Evolutionary conservation across 2,329 filamentous ascomycete species (phyloP), one percentile per base, ranked within the genome.

Genomic region (Diplodia seriata): DNA sequence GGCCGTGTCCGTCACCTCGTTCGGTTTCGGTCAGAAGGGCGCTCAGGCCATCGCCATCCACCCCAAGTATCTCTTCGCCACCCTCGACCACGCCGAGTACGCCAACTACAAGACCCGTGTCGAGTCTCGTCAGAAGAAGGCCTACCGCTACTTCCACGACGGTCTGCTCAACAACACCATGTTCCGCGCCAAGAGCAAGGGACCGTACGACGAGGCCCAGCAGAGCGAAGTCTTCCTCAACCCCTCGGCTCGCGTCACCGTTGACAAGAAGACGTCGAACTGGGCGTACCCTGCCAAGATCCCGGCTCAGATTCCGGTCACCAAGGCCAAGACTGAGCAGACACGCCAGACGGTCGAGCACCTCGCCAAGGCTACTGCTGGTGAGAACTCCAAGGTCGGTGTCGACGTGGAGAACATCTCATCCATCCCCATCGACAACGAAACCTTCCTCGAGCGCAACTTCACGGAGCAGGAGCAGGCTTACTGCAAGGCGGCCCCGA

Each of bases 1-100:
- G 84, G 96, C 95, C 15, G 98, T 99, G 87, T 97, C 93, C 0
- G 93, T 99, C 71, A 99, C 96, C 7, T 99, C 96, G 0, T 99
- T 99, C 80, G 95, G 95, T 81, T 99, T 99, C 85, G 95, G 95
- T 73, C 95, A 99, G 82, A 99, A 99, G 88, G 95, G 95, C 77
- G 92, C 95, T 31, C 96, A 99, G 81, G 94, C 91, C 53, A 96
- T 99, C 76, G 95, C 94, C 85, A 91, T 99, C 64, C 95, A 99
- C 80, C 93, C 96, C 76, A 94, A 91, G 82, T 99, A 98, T 81
- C 87, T 99, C 68, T 99, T 90, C 74, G 95, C 95, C 59, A 90
- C 92, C n/a, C 91, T 99, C 63, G 94, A 98, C 76, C 87, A 94
- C 81, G 84, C 89, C 57, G 91, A 92, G 63, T 99, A 93, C 81